phyloP scores from a whole-genome alignment of 805 yeast genomes.

The Cyberlindnera mycetangii region DNA sequence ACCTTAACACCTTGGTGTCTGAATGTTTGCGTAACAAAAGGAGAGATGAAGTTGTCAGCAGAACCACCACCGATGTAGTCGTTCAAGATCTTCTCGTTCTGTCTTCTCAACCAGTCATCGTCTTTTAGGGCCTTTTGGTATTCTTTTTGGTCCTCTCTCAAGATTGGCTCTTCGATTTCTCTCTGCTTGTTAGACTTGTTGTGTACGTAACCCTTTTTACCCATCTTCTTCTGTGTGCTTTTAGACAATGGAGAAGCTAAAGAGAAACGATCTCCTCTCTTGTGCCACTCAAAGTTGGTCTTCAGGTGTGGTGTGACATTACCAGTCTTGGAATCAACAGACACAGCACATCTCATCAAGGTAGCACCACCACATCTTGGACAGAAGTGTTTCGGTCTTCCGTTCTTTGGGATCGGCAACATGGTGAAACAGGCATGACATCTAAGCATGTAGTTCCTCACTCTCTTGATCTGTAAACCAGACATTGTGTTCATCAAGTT shows the following conservation, averaged over 20 bases:
- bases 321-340: constrained; percentile 77
- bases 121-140: constrained; percentile 84
- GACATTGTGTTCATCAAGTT: constrained; percentile 80
- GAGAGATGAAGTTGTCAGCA: constrained; percentile 82
- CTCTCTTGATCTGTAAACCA: constrained; percentile 80
- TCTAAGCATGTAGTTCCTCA: constrained; percentile 89
- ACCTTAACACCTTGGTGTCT: constrained; percentile 69
- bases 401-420: constrained; percentile 73
- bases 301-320: constrained; percentile 84
- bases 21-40: constrained; percentile 70
- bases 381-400: constrained; percentile 83
- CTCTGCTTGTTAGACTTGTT: constrained; percentile 54
- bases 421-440: constrained; percentile 96
- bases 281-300: constrained; percentile 90
- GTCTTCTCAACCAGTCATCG: constrained; percentile 82
- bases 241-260: constrained; percentile 87
- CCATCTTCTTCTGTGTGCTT: constrained; percentile 64
- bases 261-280: constrained; percentile 78
- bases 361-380: constrained; percentile 95
- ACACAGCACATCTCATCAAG: constrained; percentile 83
- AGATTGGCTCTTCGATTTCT: constrained; percentile 47
- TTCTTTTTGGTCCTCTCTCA: constrained; percentile 94
- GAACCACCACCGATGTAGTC: constrained; percentile 96
- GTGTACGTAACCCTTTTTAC: constrained; percentile 80
- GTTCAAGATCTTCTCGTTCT: constrained; percentile 79